Evolutionary conservation across 257 asterid genomes (phyloP), one percentile per base, ranked within the genome.

Genomic region (Avicennia marina): DNA sequence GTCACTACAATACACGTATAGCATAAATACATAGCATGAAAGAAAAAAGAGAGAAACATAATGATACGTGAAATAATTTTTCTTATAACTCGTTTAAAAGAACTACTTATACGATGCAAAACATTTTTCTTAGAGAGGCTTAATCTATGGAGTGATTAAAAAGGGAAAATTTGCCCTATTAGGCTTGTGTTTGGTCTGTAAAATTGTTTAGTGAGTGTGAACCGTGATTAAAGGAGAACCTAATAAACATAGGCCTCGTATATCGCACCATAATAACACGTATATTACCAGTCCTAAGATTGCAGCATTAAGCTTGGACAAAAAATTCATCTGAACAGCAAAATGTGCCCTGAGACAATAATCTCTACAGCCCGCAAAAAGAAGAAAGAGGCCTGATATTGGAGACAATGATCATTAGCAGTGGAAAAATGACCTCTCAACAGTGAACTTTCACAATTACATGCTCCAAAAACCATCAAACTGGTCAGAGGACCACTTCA

Each of bases 371-470:
- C 76, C 86, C 83, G 73, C 82, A 41, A 64, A 73, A 79, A 75
- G 73, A 70, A 71, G 63, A 81, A 81, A 38, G 71, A n/a, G n/a
- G n/a, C n/a, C n/a, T n/a, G n/a, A n/a, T n/a, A n/a, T n/a, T n/a
- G 77, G 85, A 77, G 96, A 85, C 96, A 88, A 75, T 36, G 77
- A 81, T 85, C 60, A 87, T 85, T 78, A 75, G 46, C 44, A 60
- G 58, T 54, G 67, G 64, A 69, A 83, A 70, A 78, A 66, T 72
- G 58, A 21, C 5, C 10, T 7, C 53, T 4, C 50, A 7, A 69
- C 38, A 66, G 59, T 72, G 56, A 63, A 74, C 68, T 69, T 69
- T 79, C 81, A 63, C 83, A 68, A 85, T 73, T 71, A 72, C 80
- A 45, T 68, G 76, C 74, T 60, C 41, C 60, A 63, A 26, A 36